Evolutionary conservation across 2,329 filamentous ascomycete species (phyloP), one percentile per base, ranked within the genome.

Genomic region (Mycosphaerella sp.): DNA sequence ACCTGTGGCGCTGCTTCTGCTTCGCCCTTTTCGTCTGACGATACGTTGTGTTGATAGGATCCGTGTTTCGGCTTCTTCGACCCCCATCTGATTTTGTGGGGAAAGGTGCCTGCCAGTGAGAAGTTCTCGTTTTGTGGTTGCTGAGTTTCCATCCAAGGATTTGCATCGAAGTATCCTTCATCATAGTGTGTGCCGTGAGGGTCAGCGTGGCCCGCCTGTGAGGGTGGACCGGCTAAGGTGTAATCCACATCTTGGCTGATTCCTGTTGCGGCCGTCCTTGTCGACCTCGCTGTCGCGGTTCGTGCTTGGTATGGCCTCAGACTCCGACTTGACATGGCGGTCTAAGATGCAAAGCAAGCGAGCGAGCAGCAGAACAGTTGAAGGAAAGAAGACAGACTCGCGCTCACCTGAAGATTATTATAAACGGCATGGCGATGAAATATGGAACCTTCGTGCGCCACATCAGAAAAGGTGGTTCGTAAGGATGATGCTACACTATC

Each of bases 111-210:
- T 3, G 61, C 62, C 26, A 66, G 51, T 6, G 57, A 61, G 48
- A 66, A 65, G 26, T 50, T 60, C 2, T 59, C 56, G n/a, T 61
- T 36, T 17, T 12, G 43, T n/a, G 57, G 50, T 12, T 61, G 41
- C 10, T 58, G 48, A 14, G 57, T 55, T 12, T 63, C 58, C 55
- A 63, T 65, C 54, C 58, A 53, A 31, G 64, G 63, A 50, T 66
- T 66, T 6, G 59, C 51, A 21, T 59, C 53, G 29, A 59, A 59
- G 42, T 66, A 66, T 43, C 61, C 64, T 46, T 64, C 59, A 8
- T 59, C 55, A 40, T 59, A 64, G 42, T 63, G 61, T 0, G 66
- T 66, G 51, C 64, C 51, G 43, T 68, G 62, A 14, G 56, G 56
- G 42, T 62, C 60, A 26, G 31, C 32, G 12, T 41, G 48, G 41